Percentiles rank a stretch among this genome's conserved stretches.
These are phyloP conservation scores for Kodamaea sp. DNA, from an alignment of 1,139 yeast genomes.

Conservation along the genomic window DNA sequence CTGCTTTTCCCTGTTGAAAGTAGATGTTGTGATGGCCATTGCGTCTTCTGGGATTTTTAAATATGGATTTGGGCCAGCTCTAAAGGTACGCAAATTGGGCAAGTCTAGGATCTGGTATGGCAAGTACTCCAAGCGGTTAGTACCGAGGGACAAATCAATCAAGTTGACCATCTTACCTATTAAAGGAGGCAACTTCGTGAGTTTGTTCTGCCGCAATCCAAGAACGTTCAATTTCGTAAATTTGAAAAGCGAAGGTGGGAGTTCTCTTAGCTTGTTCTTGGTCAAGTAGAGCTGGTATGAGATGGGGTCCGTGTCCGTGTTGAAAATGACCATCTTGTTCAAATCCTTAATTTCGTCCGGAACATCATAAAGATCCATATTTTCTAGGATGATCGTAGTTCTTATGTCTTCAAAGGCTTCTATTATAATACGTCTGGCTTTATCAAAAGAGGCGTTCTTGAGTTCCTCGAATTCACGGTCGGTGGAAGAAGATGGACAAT, in stretches of 20 bases:
- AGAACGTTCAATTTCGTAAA: slow-evolving; percentile 54
- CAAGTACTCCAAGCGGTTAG: slow-evolving; percentile 51
- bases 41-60: slow-evolving; percentile 33
- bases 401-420: slow-evolving; percentile 42
- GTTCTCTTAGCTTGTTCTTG: slow-evolving; percentile 46
- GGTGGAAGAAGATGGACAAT: slow-evolving; percentile 27
- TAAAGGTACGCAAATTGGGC: slow-evolving; percentile 42
- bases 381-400: slow-evolving; percentile 44
- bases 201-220: slow-evolving; percentile 52
- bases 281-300: slow-evolving; percentile 50
- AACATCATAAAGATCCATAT: slow-evolving; percentile 40
- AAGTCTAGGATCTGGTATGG: slow-evolving; percentile 57
- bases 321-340: slow-evolving; percentile 45
- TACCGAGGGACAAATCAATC: slow-evolving; percentile 51
- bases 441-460: slow-evolving; percentile 10
- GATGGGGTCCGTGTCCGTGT: slow-evolving; percentile 28
- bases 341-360: slow-evolving; percentile 61
- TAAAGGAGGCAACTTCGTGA: slow-evolving; percentile 53
- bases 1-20: slow-evolving; percentile 14
- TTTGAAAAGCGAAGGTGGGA: slow-evolving; percentile 55
- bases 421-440: slow-evolving; percentile 37
- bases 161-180: slow-evolving; percentile 46
- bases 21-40: slow-evolving; percentile 14
- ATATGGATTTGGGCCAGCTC: slow-evolving; percentile 51
- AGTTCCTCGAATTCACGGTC: slow-evolving; percentile 13